Evolutionary conservation across 768 basidiomycete genomes (phyloP).

Genomic region (Mycena vulgaris): DNA sequence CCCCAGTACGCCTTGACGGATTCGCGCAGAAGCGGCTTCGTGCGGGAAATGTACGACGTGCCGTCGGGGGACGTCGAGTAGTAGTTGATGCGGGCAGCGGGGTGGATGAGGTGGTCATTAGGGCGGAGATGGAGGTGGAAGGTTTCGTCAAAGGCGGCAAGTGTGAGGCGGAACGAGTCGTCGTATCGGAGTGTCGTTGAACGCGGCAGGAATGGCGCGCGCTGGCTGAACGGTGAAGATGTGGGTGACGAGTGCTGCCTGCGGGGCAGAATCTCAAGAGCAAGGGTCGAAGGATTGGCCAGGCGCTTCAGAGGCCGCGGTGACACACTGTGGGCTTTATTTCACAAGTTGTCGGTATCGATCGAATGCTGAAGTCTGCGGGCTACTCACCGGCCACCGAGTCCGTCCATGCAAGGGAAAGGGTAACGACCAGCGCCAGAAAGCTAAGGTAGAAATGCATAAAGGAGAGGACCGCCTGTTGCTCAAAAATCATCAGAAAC

Average conservation of each 20-base stretch:
- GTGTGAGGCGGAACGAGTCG: slow-evolving; percentile 79
- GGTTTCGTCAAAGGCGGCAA: slow-evolving; percentile 76
- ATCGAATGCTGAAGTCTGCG: not conserved
- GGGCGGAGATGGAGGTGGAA: slow-evolving; percentile 84
- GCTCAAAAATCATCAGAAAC: not conserved
- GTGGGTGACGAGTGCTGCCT: slow-evolving; percentile 40
- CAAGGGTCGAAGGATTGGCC: slow-evolving; percentile 64
- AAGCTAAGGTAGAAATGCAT: slow-evolving; percentile 54
- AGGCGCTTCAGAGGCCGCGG: slow-evolving; percentile 65
- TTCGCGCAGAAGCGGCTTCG: slow-evolving; percentile 74
- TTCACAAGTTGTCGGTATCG: slow-evolving; percentile 16
- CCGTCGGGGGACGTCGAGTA: slow-evolving; percentile 69
- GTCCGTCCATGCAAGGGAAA: slow-evolving; percentile 53
- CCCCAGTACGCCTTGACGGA: slow-evolving; percentile 81
- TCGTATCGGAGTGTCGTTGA: slow-evolving; percentile 72
- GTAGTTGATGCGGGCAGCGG: slow-evolving; percentile 81
- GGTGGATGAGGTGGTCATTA: slow-evolving; percentile 84
- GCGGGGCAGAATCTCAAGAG: slow-evolving; percentile 73
- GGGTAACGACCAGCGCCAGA: slow-evolving; percentile 63
- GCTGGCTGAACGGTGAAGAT: slow-evolving; percentile 49
- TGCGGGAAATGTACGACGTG: slow-evolving; percentile 62
- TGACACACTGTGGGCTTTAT: slow-evolving; percentile 63
- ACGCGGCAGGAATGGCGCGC: slow-evolving; percentile 48
- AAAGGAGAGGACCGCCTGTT: slow-evolving; percentile 42
- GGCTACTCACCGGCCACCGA: slow-evolving; percentile 49